phyloP scores from a whole-genome alignment of 768 basidiomycete species.

The Tulasnella sp. region DNA sequence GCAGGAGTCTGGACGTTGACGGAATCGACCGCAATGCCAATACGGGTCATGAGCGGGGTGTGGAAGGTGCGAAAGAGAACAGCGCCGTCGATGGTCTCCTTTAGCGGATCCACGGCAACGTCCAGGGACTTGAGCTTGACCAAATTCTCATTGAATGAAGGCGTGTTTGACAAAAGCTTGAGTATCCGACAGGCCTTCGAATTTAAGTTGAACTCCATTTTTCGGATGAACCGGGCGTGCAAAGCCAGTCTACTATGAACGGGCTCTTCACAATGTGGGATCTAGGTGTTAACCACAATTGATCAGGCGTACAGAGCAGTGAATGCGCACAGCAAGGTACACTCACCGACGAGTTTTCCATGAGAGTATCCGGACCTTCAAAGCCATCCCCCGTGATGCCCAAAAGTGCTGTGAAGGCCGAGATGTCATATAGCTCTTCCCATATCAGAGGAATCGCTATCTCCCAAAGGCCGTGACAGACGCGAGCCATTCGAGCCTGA shows the following conservation, averaged over 20 bases:
- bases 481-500: neutral
- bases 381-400: neutral
- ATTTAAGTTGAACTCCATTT: neutral
- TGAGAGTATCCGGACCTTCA: neutral
- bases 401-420: neutral
- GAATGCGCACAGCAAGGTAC: neutral
- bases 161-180: neutral
- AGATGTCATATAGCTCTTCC: neutral
- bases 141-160: neutral
- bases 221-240: neutral
- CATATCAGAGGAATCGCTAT: neutral
- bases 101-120: neutral
- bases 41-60: neutral
- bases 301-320: no score
- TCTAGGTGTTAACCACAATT: neutral
- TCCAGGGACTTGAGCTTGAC: neutral
- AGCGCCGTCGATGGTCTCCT: neutral
- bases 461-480: neutral
- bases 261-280: neutral
- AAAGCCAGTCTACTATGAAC: neutral
- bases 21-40: neutral
- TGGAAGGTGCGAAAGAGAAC: neutral
- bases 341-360: neutral
- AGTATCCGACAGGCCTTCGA: neutral
- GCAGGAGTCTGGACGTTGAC: neutral